phyloP scores from a whole-genome alignment of 345 rosid genomes.

The Turritis glabra region DNA sequence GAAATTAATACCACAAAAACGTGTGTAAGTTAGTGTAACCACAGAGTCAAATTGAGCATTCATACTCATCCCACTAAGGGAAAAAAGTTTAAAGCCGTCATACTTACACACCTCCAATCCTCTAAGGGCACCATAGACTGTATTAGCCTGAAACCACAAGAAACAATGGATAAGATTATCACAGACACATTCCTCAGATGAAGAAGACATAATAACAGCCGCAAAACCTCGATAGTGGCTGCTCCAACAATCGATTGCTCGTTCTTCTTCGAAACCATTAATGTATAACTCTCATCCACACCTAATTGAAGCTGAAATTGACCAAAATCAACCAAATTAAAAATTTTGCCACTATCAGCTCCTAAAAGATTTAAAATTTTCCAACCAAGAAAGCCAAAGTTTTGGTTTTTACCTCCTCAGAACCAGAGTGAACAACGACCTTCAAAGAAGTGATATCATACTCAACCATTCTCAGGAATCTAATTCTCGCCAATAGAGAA shows the following conservation, averaged over 20 bases:
- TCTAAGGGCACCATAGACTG: conserved; percentile 83
- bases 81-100: background rate
- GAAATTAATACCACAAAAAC: background rate
- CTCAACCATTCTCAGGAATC: conserved; percentile 38
- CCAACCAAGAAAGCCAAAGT: background rate
- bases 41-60: conserved; percentile 18
- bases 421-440: conserved; percentile 59
- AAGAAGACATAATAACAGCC: background rate
- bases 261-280: conserved; percentile 51
- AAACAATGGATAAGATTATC: background rate
- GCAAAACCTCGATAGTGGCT: conserved; percentile 70
- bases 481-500: conserved; percentile 37
- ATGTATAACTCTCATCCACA: conserved; percentile 50
- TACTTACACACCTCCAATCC: conserved; percentile 78
- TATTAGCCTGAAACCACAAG: conserved; percentile 68
- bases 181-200: background rate
- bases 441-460: conserved; percentile 63
- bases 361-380: background rate
- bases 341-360: background rate
- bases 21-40: background rate
- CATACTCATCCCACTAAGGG: background rate
- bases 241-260: conserved; percentile 55
- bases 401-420: conserved; percentile 51
- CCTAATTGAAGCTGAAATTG: conserved; percentile 42
- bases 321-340: conserved; percentile 8